Evolutionary conservation across 306 rosid genomes (phyloP), one percentile per base, ranked within the genome.

Genomic region (Delonix regia): DNA sequence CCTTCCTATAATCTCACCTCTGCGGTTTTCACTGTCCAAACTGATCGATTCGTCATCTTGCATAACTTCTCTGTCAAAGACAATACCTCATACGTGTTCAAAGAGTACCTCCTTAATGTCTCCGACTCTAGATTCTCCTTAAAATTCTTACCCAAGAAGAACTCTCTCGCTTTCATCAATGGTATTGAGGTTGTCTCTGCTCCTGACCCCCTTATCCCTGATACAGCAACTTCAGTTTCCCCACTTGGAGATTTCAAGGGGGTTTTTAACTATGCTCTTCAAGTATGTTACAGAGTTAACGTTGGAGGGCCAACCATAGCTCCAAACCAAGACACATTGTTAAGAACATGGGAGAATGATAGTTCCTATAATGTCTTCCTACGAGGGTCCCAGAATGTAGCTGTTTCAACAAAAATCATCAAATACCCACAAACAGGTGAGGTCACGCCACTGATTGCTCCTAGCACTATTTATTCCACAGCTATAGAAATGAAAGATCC

Each of bases 101-200:
- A 86, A 76, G 98, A 92, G 34, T 94, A 88, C 73, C 88, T 94
- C 6, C 57, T 92, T 51, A 84, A 86, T 53, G 85, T 90, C 7
- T 70, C 84, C 0, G 83, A 70, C 0, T 27, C 9, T 45, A 82
- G 86, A 51, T 84, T 94, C 77, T 92, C 97, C 2, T 88, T 92
- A 4, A 81, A 74, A 19, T 92, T 94, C 83, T 79, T 51, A 63
- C 97, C 98, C 13, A 84, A 80, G 66, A 85, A 85, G 82, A 68
- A 81, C 0, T 89, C 97, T 0, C 14, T 55, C 9, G 97, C 98
- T 2, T 92, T 94, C 77, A 73, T 94, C 73, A 94, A 90, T 66
- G 97, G 93, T 10, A 85, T 94, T 15, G 97, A 94, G 87, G 80
- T 92, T 45, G 93, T 92, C 73, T 92, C 98, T 0, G 97, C 91